Percentiles rank a stretch among this genome's conserved stretches.
Conservation (phyloP, 1,139 yeast species). For the Blastobotrys persicus region DNA sequence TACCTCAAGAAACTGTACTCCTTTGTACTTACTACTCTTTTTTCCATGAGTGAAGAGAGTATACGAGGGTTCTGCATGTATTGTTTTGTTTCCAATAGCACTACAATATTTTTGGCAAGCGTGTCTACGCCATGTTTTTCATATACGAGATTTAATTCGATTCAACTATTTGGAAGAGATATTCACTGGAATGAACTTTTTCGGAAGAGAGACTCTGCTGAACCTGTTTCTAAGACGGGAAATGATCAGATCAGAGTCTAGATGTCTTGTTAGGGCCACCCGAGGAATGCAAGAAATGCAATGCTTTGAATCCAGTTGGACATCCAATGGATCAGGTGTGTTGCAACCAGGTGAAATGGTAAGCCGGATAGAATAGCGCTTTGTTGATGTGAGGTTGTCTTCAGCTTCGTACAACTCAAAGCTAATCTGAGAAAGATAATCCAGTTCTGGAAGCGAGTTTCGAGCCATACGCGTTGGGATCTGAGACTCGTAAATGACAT, state of each 20-base stretch:
- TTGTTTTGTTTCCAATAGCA: no score
- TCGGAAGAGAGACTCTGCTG: slow-evolving; percentile 84
- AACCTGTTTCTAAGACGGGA: slow-evolving; percentile 81
- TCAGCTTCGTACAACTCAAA: slow-evolving; percentile 85
- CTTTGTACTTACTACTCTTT: no score
- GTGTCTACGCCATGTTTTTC: no score
- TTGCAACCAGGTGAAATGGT: slow-evolving; percentile 97
- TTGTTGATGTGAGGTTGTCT: slow-evolving; percentile 55
- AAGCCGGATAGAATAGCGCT: slow-evolving; percentile 83
- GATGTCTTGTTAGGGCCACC: slow-evolving; percentile 82
- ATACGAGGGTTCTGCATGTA: no score
- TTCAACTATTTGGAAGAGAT: slow-evolving; percentile 20
- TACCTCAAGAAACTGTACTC: not conserved
- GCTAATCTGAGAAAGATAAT: slow-evolving; percentile 89
- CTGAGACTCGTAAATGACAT: slow-evolving; percentile 90
- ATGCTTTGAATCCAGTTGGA: slow-evolving; percentile 92
- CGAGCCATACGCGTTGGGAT: slow-evolving; percentile 92
- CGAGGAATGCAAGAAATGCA: slow-evolving; percentile 95
- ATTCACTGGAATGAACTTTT: slow-evolving; percentile 44
- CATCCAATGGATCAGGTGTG: slow-evolving; percentile 95
- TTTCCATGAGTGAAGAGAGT: no score
- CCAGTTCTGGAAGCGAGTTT: slow-evolving; percentile 94
- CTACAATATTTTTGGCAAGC: no score
- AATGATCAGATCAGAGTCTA: slow-evolving; percentile 86
- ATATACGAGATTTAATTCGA: no score